Evolutionary conservation across 1,139 yeast species (phyloP).

Genomic region (Pichia sorboxylosa): DNA sequence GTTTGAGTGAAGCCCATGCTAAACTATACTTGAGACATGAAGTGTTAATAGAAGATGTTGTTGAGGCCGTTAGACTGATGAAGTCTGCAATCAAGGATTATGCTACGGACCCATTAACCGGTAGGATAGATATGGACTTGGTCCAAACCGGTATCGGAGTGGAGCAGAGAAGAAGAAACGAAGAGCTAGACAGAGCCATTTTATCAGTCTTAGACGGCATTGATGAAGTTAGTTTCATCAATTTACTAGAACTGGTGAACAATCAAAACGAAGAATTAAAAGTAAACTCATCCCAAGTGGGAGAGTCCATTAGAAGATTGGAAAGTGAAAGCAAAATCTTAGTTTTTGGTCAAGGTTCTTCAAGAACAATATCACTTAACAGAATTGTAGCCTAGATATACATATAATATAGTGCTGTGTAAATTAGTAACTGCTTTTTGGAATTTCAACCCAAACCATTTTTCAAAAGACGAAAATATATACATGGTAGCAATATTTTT

Average conservation of each 20-base stretch:
- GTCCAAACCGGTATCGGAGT: conserved; percentile 93
- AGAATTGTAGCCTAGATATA: conserved; percentile 8
- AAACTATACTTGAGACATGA: conserved; percentile 71
- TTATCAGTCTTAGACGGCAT: conserved; percentile 33
- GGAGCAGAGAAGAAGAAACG: conserved; percentile 71
- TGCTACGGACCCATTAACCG: conserved; percentile 96
- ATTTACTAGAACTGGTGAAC: conserved; percentile 46
- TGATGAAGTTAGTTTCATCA: conserved; percentile 45
- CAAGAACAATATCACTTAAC: conserved; percentile 45
- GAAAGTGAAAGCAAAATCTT: conserved; percentile 66
- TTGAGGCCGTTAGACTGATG: conserved; percentile 86
- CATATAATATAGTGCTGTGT: neutral
- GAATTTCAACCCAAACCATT: no score
- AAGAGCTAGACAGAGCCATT: conserved; percentile 58
- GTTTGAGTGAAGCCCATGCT: conserved; percentile 94
- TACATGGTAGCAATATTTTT: no score
- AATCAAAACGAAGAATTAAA: conserved; percentile 30
- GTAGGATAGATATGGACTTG: conserved; percentile 93
- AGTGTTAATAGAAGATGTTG: conserved; percentile 77
- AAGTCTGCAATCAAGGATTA: conserved; percentile 92
- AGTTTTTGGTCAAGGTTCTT: conserved; percentile 62
- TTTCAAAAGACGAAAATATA: neutral
- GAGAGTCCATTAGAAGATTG: conserved; percentile 56
- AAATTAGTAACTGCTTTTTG: no score
- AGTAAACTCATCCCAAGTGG: conserved; percentile 52